Percentiles rank a stretch among this genome's conserved stretches.
These are phyloP conservation scores for Malus hybrid DNA, from an alignment of 331 rosid genomes.

Conservation along the genomic window DNA sequence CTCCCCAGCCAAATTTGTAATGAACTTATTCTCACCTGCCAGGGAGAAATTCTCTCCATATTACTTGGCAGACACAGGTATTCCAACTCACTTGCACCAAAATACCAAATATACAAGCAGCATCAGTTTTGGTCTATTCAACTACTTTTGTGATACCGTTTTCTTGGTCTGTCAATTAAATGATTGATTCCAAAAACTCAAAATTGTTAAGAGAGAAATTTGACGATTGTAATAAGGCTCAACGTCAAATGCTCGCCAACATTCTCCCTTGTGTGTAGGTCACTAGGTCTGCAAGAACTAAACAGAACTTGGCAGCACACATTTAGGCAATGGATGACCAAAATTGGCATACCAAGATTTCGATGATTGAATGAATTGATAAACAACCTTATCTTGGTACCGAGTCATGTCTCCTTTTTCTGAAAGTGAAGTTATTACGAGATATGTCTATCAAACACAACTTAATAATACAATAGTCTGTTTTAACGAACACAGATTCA, in stretches of 20 bases:
- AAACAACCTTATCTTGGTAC: neutral
- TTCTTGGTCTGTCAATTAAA: neutral
- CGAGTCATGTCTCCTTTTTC: neutral
- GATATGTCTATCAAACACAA: neutral
- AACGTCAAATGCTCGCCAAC: neutral
- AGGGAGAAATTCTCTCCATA: neutral
- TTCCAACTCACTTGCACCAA: neutral
- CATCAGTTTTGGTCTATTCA: neutral
- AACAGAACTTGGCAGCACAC: neutral
- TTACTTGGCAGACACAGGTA: neutral
- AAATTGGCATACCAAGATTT: neutral
- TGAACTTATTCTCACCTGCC: neutral
- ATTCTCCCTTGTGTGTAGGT: neutral
- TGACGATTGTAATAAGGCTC: neutral
- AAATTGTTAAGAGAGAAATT: neutral
- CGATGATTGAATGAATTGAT: neutral
- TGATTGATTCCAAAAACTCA: neutral
- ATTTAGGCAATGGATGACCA: neutral
- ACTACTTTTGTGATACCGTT: neutral
- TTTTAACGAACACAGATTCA: constrained; percentile 42
- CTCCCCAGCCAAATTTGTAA: too few relatives aligned
- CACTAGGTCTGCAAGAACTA: neutral
- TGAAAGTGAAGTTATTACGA: neutral
- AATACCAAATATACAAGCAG: neutral
- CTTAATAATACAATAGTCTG: neutral